Evolutionary conservation across 345 rosid species (phyloP), one percentile per base, ranked within the genome.

Genomic region (Ceriops zippeliana): DNA sequence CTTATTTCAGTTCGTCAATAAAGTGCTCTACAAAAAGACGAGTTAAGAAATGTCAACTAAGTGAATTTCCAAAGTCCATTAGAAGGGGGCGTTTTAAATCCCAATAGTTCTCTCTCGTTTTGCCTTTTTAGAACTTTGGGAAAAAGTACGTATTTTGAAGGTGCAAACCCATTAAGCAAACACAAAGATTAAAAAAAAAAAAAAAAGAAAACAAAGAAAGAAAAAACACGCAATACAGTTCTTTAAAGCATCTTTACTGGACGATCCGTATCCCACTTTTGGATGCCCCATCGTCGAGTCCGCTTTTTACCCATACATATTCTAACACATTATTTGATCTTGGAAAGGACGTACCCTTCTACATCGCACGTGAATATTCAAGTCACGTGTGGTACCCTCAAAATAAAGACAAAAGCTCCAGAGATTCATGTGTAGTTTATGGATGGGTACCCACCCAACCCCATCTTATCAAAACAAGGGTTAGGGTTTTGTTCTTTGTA

Each of bases 181-280:
- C 68, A 68, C 72, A 53, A 20, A 7, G 21, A 24, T 24, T 24
- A 28, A 53, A 34, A 57, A 54, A 61, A 42, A 1, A 10, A 38
- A 31, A 31, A 22, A 22, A 22, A 22, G 24, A 28, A 53, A 28
- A 57, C 47, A 61, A 42, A 1, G 1, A 38, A 31, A n/a, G n/a
- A n/a, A 31, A 4, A 31, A 5, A 31, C 5, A 5, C 2, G 10
- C 15, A 16, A 51, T 28, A 56, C 17, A 7, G 58, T 61, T 61
- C 20, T 31, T 69, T 72, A 78, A 79, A 79, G 80, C 83, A 66
- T 74, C 81, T 78, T 83, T 76, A 70, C 67, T 68, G 72, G 71
- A 79, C 72, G 81, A 74, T 74, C 83, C 70, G 80, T 70, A 74
- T 81, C 49, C 81, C 79, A 74, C 84, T 83, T 78, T 79, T 71